Evolutionary conservation across 1,284 basidiomycete genomes (phyloP).

Genomic region (Apiotrichum siamense): DNA sequence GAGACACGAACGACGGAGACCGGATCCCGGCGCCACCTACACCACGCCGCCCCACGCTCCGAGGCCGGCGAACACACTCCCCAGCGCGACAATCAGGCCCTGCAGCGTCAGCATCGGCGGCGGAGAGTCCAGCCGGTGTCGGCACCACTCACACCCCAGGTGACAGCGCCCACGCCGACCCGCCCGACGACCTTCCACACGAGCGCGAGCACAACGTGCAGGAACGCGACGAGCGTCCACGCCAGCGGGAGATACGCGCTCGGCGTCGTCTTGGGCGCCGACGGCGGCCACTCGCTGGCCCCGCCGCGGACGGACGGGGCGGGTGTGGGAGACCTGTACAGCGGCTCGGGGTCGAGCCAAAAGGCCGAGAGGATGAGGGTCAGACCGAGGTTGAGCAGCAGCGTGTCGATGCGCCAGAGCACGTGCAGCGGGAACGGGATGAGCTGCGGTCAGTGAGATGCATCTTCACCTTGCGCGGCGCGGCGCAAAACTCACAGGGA

Average conservation of each 20-base stretch:
- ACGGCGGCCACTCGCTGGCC: slow-evolving; percentile 12
- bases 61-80: slow-evolving; percentile 44
- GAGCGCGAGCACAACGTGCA: slow-evolving; percentile 36
- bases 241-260: slow-evolving; percentile 27
- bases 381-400: slow-evolving; percentile 47
- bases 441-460: slow-evolving; percentile 24
- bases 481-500: slow-evolving; percentile 30
- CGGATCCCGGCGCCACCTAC: slow-evolving; percentile 16
- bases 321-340: slow-evolving; percentile 23
- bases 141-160: slow-evolving; percentile 47
- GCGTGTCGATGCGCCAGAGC: slow-evolving; percentile 46
- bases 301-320: neutral
- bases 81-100: slow-evolving; percentile 46
- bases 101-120: slow-evolving; percentile 11
- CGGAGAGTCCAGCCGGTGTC: neutral
- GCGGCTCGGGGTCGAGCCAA: slow-evolving; percentile 43
- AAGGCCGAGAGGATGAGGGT: slow-evolving; percentile 46
- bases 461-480: neutral
- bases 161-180: slow-evolving; percentile 44
- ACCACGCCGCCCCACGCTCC: slow-evolving; percentile 47
- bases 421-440: slow-evolving; percentile 45
- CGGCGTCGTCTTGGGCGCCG: slow-evolving; percentile 22
- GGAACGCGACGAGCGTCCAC: slow-evolving; percentile 29
- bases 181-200: slow-evolving; percentile 44
- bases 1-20: no score